Conservation (phyloP, 495 filamentous ascomycete species). For the Aspergillus saccharolyticus region DNA sequence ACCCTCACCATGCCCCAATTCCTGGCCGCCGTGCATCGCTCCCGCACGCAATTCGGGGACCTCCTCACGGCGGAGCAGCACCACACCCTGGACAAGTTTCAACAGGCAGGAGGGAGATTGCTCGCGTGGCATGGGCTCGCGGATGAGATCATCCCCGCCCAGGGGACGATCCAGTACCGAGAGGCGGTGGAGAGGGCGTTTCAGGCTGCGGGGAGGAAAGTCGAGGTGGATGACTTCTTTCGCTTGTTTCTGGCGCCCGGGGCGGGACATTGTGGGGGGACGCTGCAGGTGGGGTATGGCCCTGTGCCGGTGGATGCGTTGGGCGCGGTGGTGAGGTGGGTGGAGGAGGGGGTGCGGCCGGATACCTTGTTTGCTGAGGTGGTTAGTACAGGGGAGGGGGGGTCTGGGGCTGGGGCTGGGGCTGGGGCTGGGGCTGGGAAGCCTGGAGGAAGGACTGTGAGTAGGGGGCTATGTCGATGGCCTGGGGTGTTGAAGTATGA, state of each 20-base stretch:
- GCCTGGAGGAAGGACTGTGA: background rate
- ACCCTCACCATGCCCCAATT: slow-evolving; percentile 23
- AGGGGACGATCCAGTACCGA: slow-evolving; percentile 19
- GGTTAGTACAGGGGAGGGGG: background rate
- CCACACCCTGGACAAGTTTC: slow-evolving; percentile 29
- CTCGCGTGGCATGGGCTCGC: slow-evolving; percentile 35
- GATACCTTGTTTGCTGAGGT: background rate
- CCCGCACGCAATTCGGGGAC: slow-evolving; percentile 14
- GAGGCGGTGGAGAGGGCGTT: slow-evolving; percentile 9
- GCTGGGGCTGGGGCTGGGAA: no score
- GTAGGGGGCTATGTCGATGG: background rate
- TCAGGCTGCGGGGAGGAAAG: background rate
- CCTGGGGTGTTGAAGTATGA: background rate
- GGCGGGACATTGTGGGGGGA: slow-evolving; percentile 19
- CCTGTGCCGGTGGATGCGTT: slow-evolving; percentile 17
- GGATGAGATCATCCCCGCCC: slow-evolving; percentile 17
- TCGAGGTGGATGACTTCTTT: slow-evolving; percentile 15
- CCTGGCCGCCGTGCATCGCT: slow-evolving; percentile 9
- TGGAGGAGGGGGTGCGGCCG: slow-evolving; percentile 35
- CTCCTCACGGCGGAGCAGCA: slow-evolving; percentile 34
- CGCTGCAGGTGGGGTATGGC: slow-evolving; percentile 11
- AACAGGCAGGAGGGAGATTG: slow-evolving; percentile 34
- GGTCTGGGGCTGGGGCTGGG: no score
- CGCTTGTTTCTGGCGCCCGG: slow-evolving; percentile 18
- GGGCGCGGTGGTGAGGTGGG: slow-evolving; percentile 35